Base-by-base conservation (phyloP, 2,329 filamentous ascomycete species). In the Paecilomyces dactylethromorphus region DNA sequence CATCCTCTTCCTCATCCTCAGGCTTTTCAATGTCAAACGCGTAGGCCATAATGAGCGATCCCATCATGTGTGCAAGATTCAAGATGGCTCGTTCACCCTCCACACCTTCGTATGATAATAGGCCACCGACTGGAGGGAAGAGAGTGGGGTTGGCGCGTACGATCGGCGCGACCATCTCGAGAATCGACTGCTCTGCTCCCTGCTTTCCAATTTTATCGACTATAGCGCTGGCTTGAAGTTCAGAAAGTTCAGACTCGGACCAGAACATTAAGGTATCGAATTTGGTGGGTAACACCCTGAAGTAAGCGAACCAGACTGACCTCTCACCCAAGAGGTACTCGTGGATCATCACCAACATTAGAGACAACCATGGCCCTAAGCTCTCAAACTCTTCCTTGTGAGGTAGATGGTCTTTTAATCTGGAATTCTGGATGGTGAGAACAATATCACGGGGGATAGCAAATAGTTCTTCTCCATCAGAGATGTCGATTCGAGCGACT, bases 251-350 rank as follows among this genome's bases (percentile, higher is more conserved):
- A 0, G 79, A 76, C 0, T 82, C 78, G 1, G 83, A 79, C 92
- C 92, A 97, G 76, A 92, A 96, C 89, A 97, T 96, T 63, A 93
- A 82, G 1, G 91, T 95, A 71, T 94, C 85, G 69, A 96, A 96
- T 1, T 76, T 68, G 56, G 71, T 70, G 2, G 91, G 91, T 4
- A 96, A 80, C 21, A 96, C 79, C 59, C 86, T 81, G 64, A 96
- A 86, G 73, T 96, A 96, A 0, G 86, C 81, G 63, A 85, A 84
- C 92, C 92, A 96, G 8, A 75, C 76, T 1, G 91, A 95, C 0
- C 75, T 60, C 66, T 77, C 55, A 73, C 86, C 78, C 55, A 77
- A 71, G 72, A 86, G 81, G 61, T 81, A 79, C 76, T 96, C 91
- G 74, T 91, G 90, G 55, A 95, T 83, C 83, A 96, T 86, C 61